Evolutionary conservation across 345 rosid species (phyloP).

Genomic region (Gossypium turneri): DNA sequence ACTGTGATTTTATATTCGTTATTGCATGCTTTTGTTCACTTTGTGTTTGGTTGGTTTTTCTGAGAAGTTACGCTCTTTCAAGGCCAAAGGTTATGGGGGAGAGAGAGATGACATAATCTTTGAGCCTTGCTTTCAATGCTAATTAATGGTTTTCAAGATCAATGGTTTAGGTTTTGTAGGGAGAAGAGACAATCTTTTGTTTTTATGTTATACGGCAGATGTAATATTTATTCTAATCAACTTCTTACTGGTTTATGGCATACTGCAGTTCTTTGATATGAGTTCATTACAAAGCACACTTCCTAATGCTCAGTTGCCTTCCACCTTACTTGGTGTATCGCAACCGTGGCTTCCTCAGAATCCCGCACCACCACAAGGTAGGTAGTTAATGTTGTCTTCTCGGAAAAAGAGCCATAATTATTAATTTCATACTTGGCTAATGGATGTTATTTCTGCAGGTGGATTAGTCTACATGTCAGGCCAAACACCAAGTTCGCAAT

Average conservation of each 20-base stretch:
- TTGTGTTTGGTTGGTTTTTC: not conserved
- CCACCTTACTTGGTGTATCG: slow-evolving; percentile 44
- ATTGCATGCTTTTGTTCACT: not conserved
- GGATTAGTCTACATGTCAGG: slow-evolving; percentile 59
- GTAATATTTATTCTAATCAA: not conserved
- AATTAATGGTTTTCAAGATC: too few species aligned
- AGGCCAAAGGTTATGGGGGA: not conserved
- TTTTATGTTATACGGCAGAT: not conserved
- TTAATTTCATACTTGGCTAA: too few species aligned
- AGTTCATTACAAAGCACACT: slow-evolving; percentile 63
- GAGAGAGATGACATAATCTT: not conserved
- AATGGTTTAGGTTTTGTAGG: too few species aligned
- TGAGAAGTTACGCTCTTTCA: not conserved
- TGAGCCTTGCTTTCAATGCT: too few species aligned
- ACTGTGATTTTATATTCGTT: not conserved
- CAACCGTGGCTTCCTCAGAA: slow-evolving; percentile 71
- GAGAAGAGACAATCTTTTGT: too few species aligned
- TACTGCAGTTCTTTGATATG: slow-evolving; percentile 78
- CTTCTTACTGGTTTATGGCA: slow-evolving; percentile 21
- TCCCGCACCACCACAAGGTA: slow-evolving; percentile 69
- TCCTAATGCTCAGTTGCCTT: slow-evolving; percentile 49
- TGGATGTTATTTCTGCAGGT: slow-evolving; percentile 42
- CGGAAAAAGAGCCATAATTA: not conserved
- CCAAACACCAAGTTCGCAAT: slow-evolving; percentile 54
- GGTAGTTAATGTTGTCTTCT: slow-evolving; percentile 31